Evolutionary conservation across 495 filamentous ascomycete species (phyloP), one percentile per base, ranked within the genome.

Genomic region (Lasiosphaeria hispida): DNA sequence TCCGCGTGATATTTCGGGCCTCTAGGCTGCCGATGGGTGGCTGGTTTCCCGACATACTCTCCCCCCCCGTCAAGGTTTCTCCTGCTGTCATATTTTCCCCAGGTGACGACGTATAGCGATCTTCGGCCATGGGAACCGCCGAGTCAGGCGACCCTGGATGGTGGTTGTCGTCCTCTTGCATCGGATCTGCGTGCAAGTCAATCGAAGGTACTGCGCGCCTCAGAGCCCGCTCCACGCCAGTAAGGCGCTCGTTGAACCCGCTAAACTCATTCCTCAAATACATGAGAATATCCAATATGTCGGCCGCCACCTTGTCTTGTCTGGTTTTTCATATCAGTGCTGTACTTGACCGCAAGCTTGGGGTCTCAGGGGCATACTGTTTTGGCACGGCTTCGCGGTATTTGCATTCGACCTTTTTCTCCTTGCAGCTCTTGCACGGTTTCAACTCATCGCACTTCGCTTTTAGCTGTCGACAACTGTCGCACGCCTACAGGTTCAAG

Each of bases 401-500:
- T 63, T 79, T 77, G 71, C 86, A 89, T 17, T 80, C 75, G 7
- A 82, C 69, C 42, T 75, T 76, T 60, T 84, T 84, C 57, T 84
- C 81, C 48, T 75, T 75, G 58, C 81, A 84, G 41, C 76, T 81
- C 40, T 76, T 78, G 62, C 81, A 84, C 2, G 81, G 85, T 68
- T 79, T 85, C 51, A 75, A 75, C 73, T 89, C 86, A 57, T 87
- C 84, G 66, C 86, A 89, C 70, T 87, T 88, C 30, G 85, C 85
- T 67, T 89, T 89, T n/a, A 86, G 75, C 51, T 78, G 72, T 48
- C 86, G 78, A 71, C 86, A 89, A 63, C 79, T 80, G 60, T 89
- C 85, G 69, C 86, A 89, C 34, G 86, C 86, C 80, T 87, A 68
- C n/a, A 38, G 8, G 57, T 36, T 54, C 38, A 35, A 44, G 65